These are phyloP conservation scores for Euptelea pleiosperma DNA, from an alignment of 164 flowering plant species.

Conservation along the genomic window DNA sequence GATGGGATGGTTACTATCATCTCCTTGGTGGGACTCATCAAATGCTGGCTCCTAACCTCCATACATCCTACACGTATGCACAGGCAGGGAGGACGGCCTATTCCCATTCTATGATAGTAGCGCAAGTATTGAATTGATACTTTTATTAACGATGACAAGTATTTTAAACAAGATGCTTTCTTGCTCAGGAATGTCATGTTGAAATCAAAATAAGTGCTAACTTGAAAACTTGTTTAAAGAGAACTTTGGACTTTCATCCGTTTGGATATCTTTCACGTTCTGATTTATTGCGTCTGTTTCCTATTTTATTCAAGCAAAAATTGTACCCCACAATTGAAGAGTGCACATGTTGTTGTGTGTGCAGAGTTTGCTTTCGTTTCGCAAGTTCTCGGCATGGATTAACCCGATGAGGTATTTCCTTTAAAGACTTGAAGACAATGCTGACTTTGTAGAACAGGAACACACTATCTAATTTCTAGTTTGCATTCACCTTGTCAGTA, in stretches of 20 bases:
- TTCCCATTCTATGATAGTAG: too few species aligned
- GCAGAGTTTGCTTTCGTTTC: constrained; percentile 91
- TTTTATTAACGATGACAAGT: too few species aligned
- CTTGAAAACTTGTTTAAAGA: background rate
- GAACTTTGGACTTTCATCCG: constrained; percentile 2
- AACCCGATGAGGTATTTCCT: constrained; percentile 75
- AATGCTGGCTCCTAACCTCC: too few species aligned
- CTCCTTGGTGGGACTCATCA: too few species aligned
- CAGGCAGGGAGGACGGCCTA: too few species aligned
- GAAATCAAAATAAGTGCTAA: background rate
- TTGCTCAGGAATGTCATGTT: too few species aligned
- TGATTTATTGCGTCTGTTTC: background rate
- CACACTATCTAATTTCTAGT: background rate
- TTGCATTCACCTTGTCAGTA: background rate
- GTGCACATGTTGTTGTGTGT: constrained; percentile 9
- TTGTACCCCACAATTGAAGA: too few species aligned
- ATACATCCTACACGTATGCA: too few species aligned
- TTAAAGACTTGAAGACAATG: background rate
- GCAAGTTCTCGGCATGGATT: constrained; percentile 94
- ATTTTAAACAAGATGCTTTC: too few species aligned
- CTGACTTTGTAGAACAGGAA: background rate
- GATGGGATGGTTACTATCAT: too few species aligned
- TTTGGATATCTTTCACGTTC: background rate
- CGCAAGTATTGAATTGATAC: too few species aligned
- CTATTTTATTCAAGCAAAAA: background rate